These are phyloP conservation scores for Zoysia matrella DNA, from an alignment of 202 grass and related monocot species.

Conservation along the genomic window DNA sequence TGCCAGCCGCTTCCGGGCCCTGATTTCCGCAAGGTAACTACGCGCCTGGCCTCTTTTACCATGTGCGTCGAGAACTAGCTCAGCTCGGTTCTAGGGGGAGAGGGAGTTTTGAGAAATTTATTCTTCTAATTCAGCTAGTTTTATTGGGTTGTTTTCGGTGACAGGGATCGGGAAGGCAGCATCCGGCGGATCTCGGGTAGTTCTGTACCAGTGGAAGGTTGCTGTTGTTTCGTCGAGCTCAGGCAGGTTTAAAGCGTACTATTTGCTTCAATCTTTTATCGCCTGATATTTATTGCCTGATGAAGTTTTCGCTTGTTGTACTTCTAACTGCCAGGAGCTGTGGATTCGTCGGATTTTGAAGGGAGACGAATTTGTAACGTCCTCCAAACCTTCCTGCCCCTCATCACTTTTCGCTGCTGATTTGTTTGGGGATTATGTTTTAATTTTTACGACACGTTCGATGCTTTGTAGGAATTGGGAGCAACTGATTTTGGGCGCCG, in stretches of 20 bases:
- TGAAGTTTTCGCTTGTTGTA: background rate
- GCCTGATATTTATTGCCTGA: constrained; percentile 1
- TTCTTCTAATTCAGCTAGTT: constrained; percentile 8
- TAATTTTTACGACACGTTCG: background rate
- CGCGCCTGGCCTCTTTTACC: background rate
- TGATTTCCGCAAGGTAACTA: constrained; percentile 1
- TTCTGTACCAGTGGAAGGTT: background rate
- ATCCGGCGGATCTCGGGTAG: constrained; percentile 33
- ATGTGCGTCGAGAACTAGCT: constrained; percentile 1
- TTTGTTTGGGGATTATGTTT: background rate
- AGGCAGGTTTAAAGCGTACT: background rate
- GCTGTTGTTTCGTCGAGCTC: background rate
- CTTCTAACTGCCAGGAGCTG: background rate
- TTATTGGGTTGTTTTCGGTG: background rate
- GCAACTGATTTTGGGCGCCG: background rate
- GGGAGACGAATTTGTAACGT: background rate
- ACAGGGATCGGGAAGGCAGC: background rate
- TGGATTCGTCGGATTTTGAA: constrained; percentile 11
- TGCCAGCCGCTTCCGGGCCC: constrained; percentile 8
- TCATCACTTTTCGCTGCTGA: background rate
- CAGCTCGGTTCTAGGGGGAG: background rate
- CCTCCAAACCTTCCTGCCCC: background rate
- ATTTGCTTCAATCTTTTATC: background rate
- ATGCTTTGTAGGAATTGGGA: constrained; percentile 17
- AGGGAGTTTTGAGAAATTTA: background rate